These are phyloP conservation scores for Vaccinium darrowii DNA, from an alignment of 148 eudicot genomes.

Conservation along the genomic window DNA sequence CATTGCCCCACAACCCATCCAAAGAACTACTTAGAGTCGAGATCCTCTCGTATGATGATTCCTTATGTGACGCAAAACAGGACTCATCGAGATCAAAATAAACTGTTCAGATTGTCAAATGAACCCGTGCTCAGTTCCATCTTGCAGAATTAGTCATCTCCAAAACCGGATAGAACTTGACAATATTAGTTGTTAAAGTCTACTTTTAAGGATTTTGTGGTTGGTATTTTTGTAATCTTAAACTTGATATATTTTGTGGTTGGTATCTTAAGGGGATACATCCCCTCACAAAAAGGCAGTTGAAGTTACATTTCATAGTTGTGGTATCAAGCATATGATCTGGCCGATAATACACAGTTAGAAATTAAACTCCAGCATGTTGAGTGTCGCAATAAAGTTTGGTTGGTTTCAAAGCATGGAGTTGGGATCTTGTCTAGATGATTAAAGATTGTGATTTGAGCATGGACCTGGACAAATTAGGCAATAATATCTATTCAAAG, in stretches of 20 bases:
- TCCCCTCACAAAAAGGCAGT: not conserved
- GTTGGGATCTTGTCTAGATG: not conserved
- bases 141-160: not conserved
- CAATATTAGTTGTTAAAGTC: not conserved
- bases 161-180: not conserved
- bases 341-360: not conserved
- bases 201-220: too few relatives aligned
- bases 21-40: too few relatives aligned
- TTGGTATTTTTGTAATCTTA: not conserved
- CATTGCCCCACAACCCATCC: too few relatives aligned
- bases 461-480: not conserved
- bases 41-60: too few relatives aligned
- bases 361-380: not conserved
- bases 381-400: not conserved
- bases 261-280: too few relatives aligned
- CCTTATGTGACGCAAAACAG: too few relatives aligned
- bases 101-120: too few relatives aligned
- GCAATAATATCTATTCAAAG: conserved; percentile 7
- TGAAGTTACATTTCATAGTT: not conserved
- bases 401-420: not conserved
- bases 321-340: not conserved
- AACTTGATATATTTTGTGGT: not conserved
- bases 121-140: too few relatives aligned
- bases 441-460: not conserved
- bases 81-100: too few relatives aligned